Evolutionary conservation across 495 filamentous ascomycete genomes (phyloP), one percentile per base, ranked within the genome.

Genomic region (Lasiosphaeria miniovina): DNA sequence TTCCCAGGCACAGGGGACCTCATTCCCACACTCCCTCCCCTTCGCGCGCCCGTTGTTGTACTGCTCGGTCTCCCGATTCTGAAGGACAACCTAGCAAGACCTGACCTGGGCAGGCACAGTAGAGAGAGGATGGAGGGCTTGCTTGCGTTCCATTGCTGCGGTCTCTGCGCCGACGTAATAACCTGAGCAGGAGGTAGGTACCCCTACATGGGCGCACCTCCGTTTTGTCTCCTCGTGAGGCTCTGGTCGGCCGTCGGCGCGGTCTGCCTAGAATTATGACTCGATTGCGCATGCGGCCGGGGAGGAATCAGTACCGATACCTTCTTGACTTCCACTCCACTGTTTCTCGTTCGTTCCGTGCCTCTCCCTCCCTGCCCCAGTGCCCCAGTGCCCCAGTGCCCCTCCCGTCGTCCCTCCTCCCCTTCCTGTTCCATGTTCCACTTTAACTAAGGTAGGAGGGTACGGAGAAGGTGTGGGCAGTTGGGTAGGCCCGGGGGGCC

Each of bases 201-300:
- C 48, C 35, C 43, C 49, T 49, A 31, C 55, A 15, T 49, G 45
- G 17, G 36, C 14, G 43, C 11, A 3, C 31, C 31, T 50, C 33
- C 55, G 55, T 57, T 45, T 32, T 34, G 7, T 11, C 40, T 53
- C 53, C 57, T 58, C 60, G 66, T 64, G 66, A 63, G 65, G 58
- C 66, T 65, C 46, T 52, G 58, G 58, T 33, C 57, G 54, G 59
- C 45, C 41, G 59, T 36, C 51, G 52, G 60, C 41, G 63, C 62
- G 58, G 32, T 58, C 58, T 64, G 62, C 62, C 62, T 64, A 52
- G 57, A 54, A 48, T 3, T 53, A 52, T 59, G 62, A 64, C 61
- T 67, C 59, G 43, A 53, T 53, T 58, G 55, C 43, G 41, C 52
- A 41, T 51, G 41, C 40, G 33, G 36, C 31, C 35, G 24, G 17